phyloP scores from a whole-genome alignment of 1,284 basidiomycete species.

The Ceratobasidium sp. region DNA sequence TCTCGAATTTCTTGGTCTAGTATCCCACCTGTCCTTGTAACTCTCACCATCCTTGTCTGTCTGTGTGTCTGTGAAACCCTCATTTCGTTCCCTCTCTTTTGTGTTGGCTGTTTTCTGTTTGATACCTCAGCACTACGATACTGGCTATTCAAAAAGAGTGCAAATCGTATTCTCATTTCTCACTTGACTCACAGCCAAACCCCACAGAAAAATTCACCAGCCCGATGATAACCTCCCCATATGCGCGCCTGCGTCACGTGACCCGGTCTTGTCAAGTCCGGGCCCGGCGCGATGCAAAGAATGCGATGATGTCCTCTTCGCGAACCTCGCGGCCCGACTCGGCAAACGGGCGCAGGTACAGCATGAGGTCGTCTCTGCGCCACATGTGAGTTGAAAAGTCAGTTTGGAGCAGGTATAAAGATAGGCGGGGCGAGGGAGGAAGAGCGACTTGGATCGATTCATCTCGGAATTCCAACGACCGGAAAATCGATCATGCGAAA shows the following conservation, averaged over 20 bases:
- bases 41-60: too few relatives aligned
- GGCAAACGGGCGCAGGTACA: slow-evolving; percentile 77
- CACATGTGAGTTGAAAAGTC: neutral
- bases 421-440: too few relatives aligned
- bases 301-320: slow-evolving; percentile 71
- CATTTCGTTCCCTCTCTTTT: slow-evolving; percentile 3
- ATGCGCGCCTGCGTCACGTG: too few relatives aligned
- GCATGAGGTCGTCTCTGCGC: slow-evolving; percentile 70
- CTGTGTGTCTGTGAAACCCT: neutral
- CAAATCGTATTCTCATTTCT: neutral
- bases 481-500: too few relatives aligned
- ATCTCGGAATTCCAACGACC: too few relatives aligned
- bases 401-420: neutral
- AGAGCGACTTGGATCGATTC: too few relatives aligned
- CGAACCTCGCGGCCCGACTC: slow-evolving; percentile 76
- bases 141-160: slow-evolving; percentile 5
- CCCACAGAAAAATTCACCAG: too few relatives aligned
- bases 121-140: slow-evolving; percentile 10
- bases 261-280: neutral
- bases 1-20: neutral
- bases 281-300: slow-evolving; percentile 60
- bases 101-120: neutral
- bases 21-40: neutral
- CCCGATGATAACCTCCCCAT: too few relatives aligned
- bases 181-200: neutral